Percentiles rank a stretch among this genome's conserved stretches.
Evolutionary conservation across 306 rosid species (phyloP).

Genomic region (Cucumis melo): DNA sequence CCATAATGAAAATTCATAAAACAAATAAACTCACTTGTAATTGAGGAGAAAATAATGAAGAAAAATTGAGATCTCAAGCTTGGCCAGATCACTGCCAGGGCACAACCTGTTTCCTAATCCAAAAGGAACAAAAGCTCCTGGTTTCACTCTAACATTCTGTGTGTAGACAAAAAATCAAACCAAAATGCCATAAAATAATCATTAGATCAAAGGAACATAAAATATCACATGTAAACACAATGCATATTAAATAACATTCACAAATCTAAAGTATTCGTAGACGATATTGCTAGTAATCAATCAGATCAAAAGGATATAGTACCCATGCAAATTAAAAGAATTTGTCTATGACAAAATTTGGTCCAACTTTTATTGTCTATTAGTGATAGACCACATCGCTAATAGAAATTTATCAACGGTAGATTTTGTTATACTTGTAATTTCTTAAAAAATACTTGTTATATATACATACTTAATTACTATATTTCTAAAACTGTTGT

Average conservation of each 20-base stretch:
- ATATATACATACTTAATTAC: too few species aligned
- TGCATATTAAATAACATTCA: too few species aligned
- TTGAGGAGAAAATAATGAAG: constrained; percentile 3
- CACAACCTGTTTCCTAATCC: neutral
- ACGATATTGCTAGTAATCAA: neutral
- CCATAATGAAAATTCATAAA: too few species aligned
- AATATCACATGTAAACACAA: neutral
- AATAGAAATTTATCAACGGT: too few species aligned
- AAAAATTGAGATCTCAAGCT: neutral
- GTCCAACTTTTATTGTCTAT: too few species aligned
- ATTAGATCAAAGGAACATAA: neutral
- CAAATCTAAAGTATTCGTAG: neutral
- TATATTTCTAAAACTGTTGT: too few species aligned
- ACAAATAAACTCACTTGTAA: neutral
- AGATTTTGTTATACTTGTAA: too few species aligned
- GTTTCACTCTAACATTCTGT: neutral
- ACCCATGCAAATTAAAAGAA: too few species aligned
- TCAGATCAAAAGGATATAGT: too few species aligned
- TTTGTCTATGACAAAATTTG: too few species aligned
- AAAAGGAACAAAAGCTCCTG: constrained; percentile 1
- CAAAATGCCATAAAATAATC: neutral
- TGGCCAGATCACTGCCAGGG: neutral
- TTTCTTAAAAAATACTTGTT: too few species aligned
- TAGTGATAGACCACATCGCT: too few species aligned
- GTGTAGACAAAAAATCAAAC: neutral